These are phyloP conservation scores for Rosa chinensis DNA, from an alignment of 306 rosid genomes.

Conservation along the genomic window DNA sequence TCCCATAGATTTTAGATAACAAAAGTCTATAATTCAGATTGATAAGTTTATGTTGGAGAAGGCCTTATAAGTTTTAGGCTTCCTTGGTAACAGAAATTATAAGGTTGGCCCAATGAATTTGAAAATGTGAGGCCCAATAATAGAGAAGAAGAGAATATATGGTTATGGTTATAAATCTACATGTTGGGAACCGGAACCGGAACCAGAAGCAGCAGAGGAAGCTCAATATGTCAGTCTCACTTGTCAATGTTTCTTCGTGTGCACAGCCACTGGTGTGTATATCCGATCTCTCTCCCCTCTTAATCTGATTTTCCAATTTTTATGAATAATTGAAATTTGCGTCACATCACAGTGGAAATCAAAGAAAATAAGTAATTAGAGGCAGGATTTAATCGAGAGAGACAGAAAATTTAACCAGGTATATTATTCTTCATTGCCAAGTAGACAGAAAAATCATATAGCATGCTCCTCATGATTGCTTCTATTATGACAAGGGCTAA, in stretches of 20 bases:
- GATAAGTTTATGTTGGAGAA: no score
- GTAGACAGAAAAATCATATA: neutral
- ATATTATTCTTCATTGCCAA: neutral
- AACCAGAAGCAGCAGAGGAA: neutral
- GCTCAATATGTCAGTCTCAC: constrained; percentile 18
- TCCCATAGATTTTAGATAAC: no score
- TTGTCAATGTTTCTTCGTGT: constrained; percentile 8
- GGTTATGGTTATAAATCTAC: neutral
- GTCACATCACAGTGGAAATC: constrained; percentile 36
- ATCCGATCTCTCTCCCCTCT: neutral
- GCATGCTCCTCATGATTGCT: neutral
- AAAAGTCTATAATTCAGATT: no score
- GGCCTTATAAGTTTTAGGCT: no score
- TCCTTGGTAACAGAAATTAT: no score
- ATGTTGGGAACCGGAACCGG: neutral
- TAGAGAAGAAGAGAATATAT: neutral
- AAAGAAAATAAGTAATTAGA: constrained; percentile 22
- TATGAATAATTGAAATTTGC: neutral
- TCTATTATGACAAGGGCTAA: no score
- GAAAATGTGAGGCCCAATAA: neutral
- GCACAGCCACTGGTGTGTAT: constrained; percentile 17
- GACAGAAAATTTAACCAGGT: neutral
- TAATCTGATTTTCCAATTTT: neutral
- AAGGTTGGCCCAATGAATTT: neutral
- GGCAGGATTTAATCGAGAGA: neutral